These are phyloP conservation scores for Hypericum androsaemum DNA, from an alignment of 345 rosid genomes.

Conservation along the genomic window DNA sequence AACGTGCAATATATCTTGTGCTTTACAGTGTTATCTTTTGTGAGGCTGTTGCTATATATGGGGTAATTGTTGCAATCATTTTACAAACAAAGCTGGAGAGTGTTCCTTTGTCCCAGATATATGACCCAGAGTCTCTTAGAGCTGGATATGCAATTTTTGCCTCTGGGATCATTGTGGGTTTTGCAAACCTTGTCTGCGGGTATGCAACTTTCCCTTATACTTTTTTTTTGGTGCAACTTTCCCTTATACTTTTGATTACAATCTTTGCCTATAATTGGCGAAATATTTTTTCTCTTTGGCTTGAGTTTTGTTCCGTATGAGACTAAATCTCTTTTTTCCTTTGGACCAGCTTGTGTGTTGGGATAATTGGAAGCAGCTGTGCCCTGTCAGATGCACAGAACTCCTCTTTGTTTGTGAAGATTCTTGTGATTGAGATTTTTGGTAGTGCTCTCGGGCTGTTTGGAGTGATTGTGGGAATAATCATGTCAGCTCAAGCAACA, in stretches of 20 bases:
- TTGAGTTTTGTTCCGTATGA: neutral
- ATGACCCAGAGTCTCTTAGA: constrained; percentile 89
- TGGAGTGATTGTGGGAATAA: constrained; percentile 97
- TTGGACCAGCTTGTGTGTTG: constrained; percentile 72
- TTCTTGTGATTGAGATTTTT: constrained; percentile 94
- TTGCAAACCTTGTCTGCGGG: constrained; percentile 99
- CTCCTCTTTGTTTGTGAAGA: constrained; percentile 91
- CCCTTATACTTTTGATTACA: too few species aligned
- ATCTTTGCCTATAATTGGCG: too few species aligned
- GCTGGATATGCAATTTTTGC: constrained; percentile 99
- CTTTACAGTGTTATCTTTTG: constrained; percentile 84
- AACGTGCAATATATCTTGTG: constrained; percentile 1
- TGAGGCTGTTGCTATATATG: constrained; percentile 98
- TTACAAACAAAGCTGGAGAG: constrained; percentile 94
- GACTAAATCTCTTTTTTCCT: neutral
- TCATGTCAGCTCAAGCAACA: constrained; percentile 98
- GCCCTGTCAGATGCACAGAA: constrained; percentile 97
- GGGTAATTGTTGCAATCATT: constrained; percentile 94
- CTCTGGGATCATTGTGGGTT: constrained; percentile 96
- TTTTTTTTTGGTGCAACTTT: neutral
- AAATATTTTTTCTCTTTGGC: neutral
- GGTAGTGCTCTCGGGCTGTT: constrained; percentile 98
- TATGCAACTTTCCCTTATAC: constrained; percentile 21
- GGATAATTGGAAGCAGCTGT: constrained; percentile 97
- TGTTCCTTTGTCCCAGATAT: constrained; percentile 58